phyloP scores from a whole-genome alignment of 2,329 filamentous ascomycete genomes.

The Penicillium sp. region DNA sequence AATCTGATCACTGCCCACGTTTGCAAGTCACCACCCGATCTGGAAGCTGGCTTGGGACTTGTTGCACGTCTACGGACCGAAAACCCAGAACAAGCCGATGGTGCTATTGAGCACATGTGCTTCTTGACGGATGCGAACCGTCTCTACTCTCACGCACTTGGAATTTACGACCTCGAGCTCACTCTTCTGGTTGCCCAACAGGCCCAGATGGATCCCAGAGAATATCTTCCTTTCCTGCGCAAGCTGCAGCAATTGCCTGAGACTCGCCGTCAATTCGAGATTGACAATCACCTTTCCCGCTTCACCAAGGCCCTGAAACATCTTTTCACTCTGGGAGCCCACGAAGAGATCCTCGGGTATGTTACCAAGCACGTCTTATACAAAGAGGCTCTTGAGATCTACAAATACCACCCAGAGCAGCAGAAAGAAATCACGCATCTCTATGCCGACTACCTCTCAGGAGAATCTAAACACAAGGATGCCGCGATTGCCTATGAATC shows the following conservation, averaged over 20 bases:
- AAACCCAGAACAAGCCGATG: slow-evolving; percentile 72
- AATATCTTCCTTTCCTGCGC: slow-evolving; percentile 94
- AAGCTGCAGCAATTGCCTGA: slow-evolving; percentile 73
- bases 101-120: slow-evolving; percentile 93
- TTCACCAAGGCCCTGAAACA: slow-evolving; percentile 74
- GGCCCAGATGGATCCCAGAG: slow-evolving; percentile 89
- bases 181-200: slow-evolving; percentile 90
- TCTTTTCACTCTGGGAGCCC: slow-evolving; percentile 70
- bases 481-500: slow-evolving; percentile 89
- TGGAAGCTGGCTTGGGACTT: slow-evolving; percentile 78
- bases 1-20: slow-evolving; percentile 94
- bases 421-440: slow-evolving; percentile 69
- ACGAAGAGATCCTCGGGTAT: slow-evolving; percentile 78
- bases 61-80: slow-evolving; percentile 66
- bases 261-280: slow-evolving; percentile 73
- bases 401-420: slow-evolving; percentile 74
- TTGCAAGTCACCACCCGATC: slow-evolving; percentile 86
- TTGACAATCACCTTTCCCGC: slow-evolving; percentile 83
- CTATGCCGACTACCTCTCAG: slow-evolving; percentile 76
- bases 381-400: slow-evolving; percentile 72
- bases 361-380: slow-evolving; percentile 78
- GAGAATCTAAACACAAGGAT: slow-evolving; percentile 75
- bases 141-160: slow-evolving; percentile 86
- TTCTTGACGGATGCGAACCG: slow-evolving; percentile 93
- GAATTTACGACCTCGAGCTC: slow-evolving; percentile 87